Base-by-base conservation (phyloP, 2,329 filamentous ascomycete species). In the Canariomyces notabilis region DNA sequence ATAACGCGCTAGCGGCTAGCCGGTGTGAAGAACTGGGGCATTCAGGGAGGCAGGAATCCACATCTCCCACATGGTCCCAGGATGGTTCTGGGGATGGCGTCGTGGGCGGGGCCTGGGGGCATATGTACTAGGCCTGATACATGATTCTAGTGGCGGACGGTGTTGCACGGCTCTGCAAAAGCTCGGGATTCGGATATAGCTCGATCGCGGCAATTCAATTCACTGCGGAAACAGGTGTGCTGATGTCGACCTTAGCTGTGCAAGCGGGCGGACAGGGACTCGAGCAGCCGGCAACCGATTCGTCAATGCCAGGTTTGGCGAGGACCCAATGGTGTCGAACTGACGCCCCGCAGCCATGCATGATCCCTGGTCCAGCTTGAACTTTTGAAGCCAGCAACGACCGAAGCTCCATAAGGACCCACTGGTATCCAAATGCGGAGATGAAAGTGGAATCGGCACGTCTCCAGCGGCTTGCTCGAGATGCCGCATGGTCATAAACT, bases 121-220 rank as follows among this genome's bases (percentile, higher is more conserved):
- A 37, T 15, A 16, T 35, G 37, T 18, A 32, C 44, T 41, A 47
- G 23, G 34, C 40, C 26, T 11, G 9, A 42, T 36, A 5, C 21
- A 35, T 16, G 37, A 12, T 8, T 22, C 46, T 44, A 33, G 40
- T 46, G 32, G 42, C 43, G 43, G 46, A 39, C 33, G 34, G 35
- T 19, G 19, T 38, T n/a, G 31, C 18, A 39, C 32, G 33, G 44
- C 31, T 44, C 16, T 36, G 43, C 29, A 37, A 11, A 21, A 23
- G 16, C 39, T 53, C 51, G 51, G 51, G 26, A 22, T 44, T 53
- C 51, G 51, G 51, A 36, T 39, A 48, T 49, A 47, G 45, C 46
- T 31, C 35, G 46, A 34, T 37, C 35, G 36, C 50, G 50, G 50
- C 50, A 52, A 19, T 46, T 52, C 44, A 7, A 44, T 46, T 51